These are phyloP conservation scores for Boeremia lycopersici DNA, from an alignment of 2,329 filamentous ascomycete genomes.

Conservation along the genomic window DNA sequence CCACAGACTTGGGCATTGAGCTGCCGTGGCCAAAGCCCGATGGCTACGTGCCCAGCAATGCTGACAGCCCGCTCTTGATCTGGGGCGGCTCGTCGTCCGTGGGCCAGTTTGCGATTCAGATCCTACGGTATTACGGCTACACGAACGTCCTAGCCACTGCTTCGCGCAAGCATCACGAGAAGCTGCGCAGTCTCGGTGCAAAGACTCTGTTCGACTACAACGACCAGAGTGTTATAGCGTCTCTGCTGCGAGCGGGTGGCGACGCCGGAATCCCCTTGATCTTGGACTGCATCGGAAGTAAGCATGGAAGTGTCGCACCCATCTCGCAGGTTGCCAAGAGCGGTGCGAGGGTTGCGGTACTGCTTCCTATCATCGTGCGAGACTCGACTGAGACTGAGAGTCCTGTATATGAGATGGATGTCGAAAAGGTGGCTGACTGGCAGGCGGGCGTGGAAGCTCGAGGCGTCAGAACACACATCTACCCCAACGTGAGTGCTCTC, in stretches of 20 bases:
- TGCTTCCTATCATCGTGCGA: constrained; percentile 64
- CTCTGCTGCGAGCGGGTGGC: constrained; percentile 31
- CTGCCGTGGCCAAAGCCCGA: constrained; percentile 63
- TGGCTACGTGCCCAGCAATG: constrained; percentile 43
- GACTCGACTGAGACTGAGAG: constrained; percentile 56
- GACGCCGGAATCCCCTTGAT: constrained; percentile 32
- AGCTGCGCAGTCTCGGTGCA: constrained; percentile 48
- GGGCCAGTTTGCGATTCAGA: constrained; percentile 52
- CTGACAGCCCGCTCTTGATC: constrained; percentile 46
- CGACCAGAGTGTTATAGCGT: constrained; percentile 32
- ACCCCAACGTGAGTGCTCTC: constrained; percentile 51
- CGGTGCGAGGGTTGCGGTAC: constrained; percentile 61
- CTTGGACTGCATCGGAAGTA: constrained; percentile 44
- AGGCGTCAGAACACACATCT: constrained; percentile 64
- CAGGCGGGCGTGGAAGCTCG: constrained; percentile 57
- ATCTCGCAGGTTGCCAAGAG: constrained; percentile 58
- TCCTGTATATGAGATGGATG: constrained; percentile 63
- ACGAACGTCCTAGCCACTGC: constrained; percentile 49
- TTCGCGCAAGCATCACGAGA: constrained; percentile 47
- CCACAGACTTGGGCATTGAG: constrained; percentile 58
- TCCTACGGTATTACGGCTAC: constrained; percentile 50
- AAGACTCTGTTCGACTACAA: constrained; percentile 51
- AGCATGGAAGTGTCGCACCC: constrained; percentile 34
- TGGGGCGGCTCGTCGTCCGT: constrained; percentile 54
- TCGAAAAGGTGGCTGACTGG: constrained; percentile 55